A percentile compares a stretch with the other conserved stretches of the same genome.
These are phyloP conservation scores for Kwoniella bestiolae DNA, from an alignment of 768 basidiomycete genomes.

Conservation along the genomic window DNA sequence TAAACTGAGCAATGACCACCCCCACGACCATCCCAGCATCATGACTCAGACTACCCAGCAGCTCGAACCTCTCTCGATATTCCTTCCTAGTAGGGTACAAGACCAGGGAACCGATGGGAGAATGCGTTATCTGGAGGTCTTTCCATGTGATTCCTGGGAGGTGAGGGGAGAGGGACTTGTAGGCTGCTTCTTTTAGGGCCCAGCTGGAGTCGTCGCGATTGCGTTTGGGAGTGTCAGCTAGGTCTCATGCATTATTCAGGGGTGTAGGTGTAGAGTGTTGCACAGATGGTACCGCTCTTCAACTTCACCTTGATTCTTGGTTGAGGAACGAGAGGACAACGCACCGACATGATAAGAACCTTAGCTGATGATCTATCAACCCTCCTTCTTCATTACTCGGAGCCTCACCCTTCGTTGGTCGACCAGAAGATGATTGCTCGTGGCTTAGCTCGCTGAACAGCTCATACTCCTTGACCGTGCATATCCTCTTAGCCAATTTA, in stretches of 20 bases:
- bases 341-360: slow-evolving; percentile 26
- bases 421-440: not conserved
- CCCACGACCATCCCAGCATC: slow-evolving; percentile 49
- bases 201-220: slow-evolving; percentile 26
- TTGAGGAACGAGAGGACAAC: too few species aligned
- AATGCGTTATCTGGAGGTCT: slow-evolving; percentile 31
- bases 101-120: slow-evolving; percentile 11
- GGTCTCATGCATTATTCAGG: too few species aligned
- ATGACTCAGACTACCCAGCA: slow-evolving; percentile 40
- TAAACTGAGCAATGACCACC: slow-evolving; percentile 41
- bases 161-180: slow-evolving; percentile 41
- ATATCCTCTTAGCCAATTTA: slow-evolving; percentile 43
- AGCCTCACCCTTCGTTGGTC: not conserved
- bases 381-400: not conserved
- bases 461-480: slow-evolving; percentile 30
- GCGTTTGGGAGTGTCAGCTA: not conserved
- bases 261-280: too few species aligned
- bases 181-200: slow-evolving; percentile 52
- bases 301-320: too few species aligned
- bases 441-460: slow-evolving; percentile 12
- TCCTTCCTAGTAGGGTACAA: slow-evolving; percentile 8
- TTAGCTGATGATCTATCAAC: slow-evolving; percentile 10
- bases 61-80: not conserved
- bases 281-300: too few species aligned
- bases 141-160: slow-evolving; percentile 22